These are phyloP conservation scores for Wickerhamomyces sp. DNA, from an alignment of 1,139 yeast genomes.

Conservation along the genomic window DNA sequence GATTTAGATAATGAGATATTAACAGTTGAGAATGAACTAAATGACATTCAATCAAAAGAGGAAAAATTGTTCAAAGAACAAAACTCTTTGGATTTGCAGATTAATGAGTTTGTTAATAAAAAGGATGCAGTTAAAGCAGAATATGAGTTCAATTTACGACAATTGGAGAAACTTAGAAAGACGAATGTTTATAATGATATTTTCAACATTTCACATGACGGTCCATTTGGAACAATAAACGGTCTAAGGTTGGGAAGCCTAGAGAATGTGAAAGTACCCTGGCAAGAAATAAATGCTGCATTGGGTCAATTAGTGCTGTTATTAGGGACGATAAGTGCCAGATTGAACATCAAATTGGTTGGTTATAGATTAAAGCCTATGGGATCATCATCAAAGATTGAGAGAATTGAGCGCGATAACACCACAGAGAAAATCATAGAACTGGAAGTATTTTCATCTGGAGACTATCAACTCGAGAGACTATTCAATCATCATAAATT, in stretches of 20 bases:
- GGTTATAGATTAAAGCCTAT: conserved; percentile 71
- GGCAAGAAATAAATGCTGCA: conserved; percentile 93
- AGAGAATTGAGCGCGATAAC: conserved; percentile 42
- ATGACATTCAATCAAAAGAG: conserved; percentile 38
- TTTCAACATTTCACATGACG: conserved; percentile 78
- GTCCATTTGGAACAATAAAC: conserved; percentile 83
- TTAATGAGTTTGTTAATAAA: conserved; percentile 44
- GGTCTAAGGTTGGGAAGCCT: conserved; percentile 73
- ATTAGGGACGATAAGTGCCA: conserved; percentile 57
- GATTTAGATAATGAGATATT: conserved; percentile 38
- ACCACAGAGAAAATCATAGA: conserved; percentile 21
- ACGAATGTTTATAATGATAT: conserved; percentile 79
- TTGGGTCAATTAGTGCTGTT: conserved; percentile 79
- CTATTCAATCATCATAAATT: conserved; percentile 65
- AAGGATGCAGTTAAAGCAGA: conserved; percentile 58
- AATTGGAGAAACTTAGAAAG: conserved; percentile 64
- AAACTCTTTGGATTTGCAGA: conserved; percentile 50
- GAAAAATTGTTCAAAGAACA: conserved; percentile 39
- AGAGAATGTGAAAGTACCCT: conserved; percentile 57
- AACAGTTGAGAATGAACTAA: conserved; percentile 37
- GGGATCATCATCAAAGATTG: conserved; percentile 81
- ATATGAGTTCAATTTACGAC: conserved; percentile 56
- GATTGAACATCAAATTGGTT: conserved; percentile 50
- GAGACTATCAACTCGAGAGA: conserved; percentile 36
- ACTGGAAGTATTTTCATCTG: conserved; percentile 21